Conservation (phyloP, 2,329 filamentous ascomycete species). For the Plenodomus tracheiphilus region DNA sequence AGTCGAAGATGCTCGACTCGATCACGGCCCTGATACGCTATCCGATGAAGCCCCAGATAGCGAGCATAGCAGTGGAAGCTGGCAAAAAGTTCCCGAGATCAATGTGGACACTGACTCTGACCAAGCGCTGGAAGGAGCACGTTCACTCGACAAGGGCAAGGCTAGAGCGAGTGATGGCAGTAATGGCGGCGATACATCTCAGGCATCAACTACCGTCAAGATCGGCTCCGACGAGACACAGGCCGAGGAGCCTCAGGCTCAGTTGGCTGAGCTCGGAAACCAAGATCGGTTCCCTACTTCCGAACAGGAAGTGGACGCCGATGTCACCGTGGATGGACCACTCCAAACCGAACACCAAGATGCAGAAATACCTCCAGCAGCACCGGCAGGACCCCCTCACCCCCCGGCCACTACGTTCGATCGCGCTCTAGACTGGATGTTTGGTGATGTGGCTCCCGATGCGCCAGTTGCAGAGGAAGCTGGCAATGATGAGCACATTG, state of each 20-base stretch:
- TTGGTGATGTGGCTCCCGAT: slow-evolving; percentile 49
- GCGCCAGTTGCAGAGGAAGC: slow-evolving; percentile 30
- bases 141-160: slow-evolving; percentile 33
- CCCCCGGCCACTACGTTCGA: slow-evolving; percentile 28
- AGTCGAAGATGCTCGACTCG: slow-evolving; percentile 2
- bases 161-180: slow-evolving; percentile 5
- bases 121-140: slow-evolving; percentile 29
- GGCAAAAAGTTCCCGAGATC: slow-evolving; percentile 44
- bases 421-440: slow-evolving; percentile 51
- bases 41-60: slow-evolving; percentile 38
- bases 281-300: background rate
- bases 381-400: slow-evolving; percentile 14
- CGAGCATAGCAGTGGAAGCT: slow-evolving; percentile 45
- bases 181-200: background rate
- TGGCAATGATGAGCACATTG: slow-evolving; percentile 61
- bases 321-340: background rate
- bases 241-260: background rate
- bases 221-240: background rate
- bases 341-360: background rate
- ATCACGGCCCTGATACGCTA: slow-evolving; percentile 5
- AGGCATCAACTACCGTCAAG: background rate
- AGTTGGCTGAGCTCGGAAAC: background rate
- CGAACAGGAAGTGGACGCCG: background rate
- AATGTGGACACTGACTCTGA: slow-evolving; percentile 30
- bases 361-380: slow-evolving; percentile 6